A percentile compares a stretch with the other conserved stretches of the same genome.
These are phyloP conservation scores for Corymbia maculata DNA, from an alignment of 345 rosid species.

Conservation along the genomic window DNA sequence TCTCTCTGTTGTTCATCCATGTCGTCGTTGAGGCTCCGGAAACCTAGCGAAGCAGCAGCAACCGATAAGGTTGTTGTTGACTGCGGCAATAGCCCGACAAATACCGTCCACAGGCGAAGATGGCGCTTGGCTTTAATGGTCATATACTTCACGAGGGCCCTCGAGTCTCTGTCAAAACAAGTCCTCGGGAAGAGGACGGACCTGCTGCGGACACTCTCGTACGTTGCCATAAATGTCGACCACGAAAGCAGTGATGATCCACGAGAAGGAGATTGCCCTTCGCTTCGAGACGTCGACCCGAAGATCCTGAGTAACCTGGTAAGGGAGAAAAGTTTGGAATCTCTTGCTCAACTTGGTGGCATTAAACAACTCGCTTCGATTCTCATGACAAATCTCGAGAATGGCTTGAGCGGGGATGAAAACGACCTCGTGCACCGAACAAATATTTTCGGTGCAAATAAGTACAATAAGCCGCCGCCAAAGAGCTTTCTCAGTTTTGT, in stretches of 20 bases:
- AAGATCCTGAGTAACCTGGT: background rate
- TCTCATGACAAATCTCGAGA: constrained; percentile 13
- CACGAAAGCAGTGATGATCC: constrained; percentile 15
- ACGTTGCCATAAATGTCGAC: constrained; percentile 14
- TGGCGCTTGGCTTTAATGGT: constrained; percentile 48
- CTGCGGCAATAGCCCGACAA: background rate
- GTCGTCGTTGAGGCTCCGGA: background rate
- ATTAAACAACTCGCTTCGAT: constrained; percentile 21
- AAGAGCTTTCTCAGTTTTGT: constrained; percentile 35
- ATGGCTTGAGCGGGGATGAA: constrained; percentile 26
- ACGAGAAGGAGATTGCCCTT: constrained; percentile 17
- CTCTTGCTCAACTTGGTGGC: constrained; percentile 22
- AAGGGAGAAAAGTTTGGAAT: background rate
- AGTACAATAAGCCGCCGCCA: constrained; percentile 44
- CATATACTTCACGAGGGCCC: constrained; percentile 25
- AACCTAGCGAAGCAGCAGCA: background rate
- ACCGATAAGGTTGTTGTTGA: accelerated
- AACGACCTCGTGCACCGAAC: constrained; percentile 25
- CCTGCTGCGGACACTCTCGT: background rate
- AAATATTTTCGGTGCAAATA: constrained; percentile 45
- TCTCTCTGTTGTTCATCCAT: background rate
- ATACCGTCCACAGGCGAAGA: background rate
- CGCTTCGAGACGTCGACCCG: background rate
- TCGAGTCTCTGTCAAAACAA: background rate
- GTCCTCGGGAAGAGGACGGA: background rate